phyloP scores from a whole-genome alignment of 768 basidiomycete species.

The Kwoniella botswanensis region DNA sequence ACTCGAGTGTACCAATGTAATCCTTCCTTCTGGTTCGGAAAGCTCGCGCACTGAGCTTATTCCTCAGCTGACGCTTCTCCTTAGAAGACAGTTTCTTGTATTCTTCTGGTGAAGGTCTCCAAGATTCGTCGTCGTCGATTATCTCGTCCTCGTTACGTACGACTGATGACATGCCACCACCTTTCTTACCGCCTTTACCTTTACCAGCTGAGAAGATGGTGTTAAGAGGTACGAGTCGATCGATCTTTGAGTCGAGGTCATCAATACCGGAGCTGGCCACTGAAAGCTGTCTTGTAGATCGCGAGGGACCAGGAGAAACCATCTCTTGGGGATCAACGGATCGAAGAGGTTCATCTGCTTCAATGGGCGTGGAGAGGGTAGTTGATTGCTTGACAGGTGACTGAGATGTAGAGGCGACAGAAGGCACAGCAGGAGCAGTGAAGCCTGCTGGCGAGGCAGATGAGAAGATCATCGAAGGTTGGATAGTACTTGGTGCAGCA shows the following conservation, averaged over 20 bases:
- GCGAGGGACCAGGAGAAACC: slow-evolving; percentile 15
- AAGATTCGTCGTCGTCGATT: slow-evolving; percentile 56
- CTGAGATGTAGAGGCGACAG: slow-evolving; percentile 5
- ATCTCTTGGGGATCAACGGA: slow-evolving; percentile 36
- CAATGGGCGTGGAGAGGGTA: slow-evolving; percentile 12
- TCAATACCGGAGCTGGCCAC: slow-evolving; percentile 25
- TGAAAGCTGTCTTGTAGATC: slow-evolving; percentile 26
- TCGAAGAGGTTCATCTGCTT: slow-evolving; percentile 35
- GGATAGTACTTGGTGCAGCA: slow-evolving; percentile 24
- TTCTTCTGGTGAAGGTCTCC: slow-evolving; percentile 70
- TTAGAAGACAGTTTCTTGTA: slow-evolving; percentile 94
- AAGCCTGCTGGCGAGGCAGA: slow-evolving; percentile 5
- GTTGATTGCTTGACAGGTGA: slow-evolving; percentile 4
- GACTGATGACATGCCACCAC: slow-evolving; percentile 56
- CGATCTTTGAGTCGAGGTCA: slow-evolving; percentile 33
- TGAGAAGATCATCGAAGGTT: slow-evolving; percentile 38
- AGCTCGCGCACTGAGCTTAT: slow-evolving; percentile 95
- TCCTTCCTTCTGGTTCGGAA: slow-evolving; percentile 96
- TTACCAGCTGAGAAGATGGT: slow-evolving; percentile 56
- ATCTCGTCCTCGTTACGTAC: slow-evolving; percentile 55
- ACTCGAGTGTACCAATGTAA: slow-evolving; percentile 92
- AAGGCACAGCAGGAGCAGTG: slow-evolving; percentile 5
- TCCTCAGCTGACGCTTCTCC: slow-evolving; percentile 92
- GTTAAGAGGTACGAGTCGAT: slow-evolving; percentile 44
- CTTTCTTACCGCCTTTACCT: slow-evolving; percentile 59